Base-by-base conservation (phyloP, 768 basidiomycete genomes). In the Trametes cingulata region DNA sequence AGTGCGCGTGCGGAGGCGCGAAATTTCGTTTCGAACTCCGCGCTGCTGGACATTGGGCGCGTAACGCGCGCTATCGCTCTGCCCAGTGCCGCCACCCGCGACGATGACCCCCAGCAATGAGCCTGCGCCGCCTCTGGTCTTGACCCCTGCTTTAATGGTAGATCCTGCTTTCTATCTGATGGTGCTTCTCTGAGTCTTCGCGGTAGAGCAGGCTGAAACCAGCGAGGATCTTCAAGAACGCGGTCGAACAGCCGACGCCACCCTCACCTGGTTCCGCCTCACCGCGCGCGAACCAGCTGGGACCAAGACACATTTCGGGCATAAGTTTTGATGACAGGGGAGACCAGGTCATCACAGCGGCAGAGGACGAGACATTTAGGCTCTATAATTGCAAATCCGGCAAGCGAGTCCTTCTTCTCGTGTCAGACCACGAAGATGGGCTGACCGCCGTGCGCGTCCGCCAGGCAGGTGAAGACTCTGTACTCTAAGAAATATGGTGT, bases 401-500 rank as follows among this genome's bases (percentile, higher is more conserved):
- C 78, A 95, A 91, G 96, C 87, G 82, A 90, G 96, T 90, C 61
- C 37, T 66, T 69, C 51, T 47, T 56, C 53, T 56, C 56, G 33
- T 60, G 63, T 40, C 51, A n/a, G 45, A 14, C 19, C 52, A 54
- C 53, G 55, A 62, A 52, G 65, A 64, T 64, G 62, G 70, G 74
- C 72, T 74, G 67, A 68, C 63, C 52, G 41, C 36, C 45, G 39
- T 40, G n/a, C 55, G 12, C 10, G 56, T 62, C 33, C 19, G 45
- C 59, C 66, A 91, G 95, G 79, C 81, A 82, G 52, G 67, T 83
- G 35, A 95, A 92, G 74, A 88, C 86, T 1, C 74, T 95, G 3
- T 85, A 88, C 67, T 98, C 95, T 0, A 95, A 95, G 75, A 99
- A 99, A 73, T 99, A 98, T 73, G 97, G 97, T 0, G 90, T 95